Evolutionary conservation across 371 early-diverging fungal genomes (phyloP).

Genomic region (Chytridium lagenaria): DNA sequence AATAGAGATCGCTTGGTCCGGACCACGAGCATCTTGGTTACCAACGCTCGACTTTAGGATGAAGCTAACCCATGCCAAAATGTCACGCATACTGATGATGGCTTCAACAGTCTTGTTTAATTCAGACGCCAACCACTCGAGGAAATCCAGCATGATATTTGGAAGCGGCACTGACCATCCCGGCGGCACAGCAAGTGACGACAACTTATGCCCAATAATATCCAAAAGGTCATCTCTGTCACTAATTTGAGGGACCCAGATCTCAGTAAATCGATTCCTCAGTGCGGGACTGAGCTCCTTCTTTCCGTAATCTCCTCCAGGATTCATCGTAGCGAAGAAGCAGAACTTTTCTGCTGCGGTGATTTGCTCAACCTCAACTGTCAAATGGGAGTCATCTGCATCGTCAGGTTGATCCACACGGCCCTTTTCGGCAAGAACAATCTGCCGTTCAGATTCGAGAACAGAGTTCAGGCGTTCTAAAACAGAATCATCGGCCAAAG

Average conservation of each 20-base stretch:
- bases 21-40: background rate
- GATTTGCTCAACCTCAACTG: slow-evolving; percentile 67
- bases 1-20: slow-evolving; percentile 48
- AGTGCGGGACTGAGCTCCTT: slow-evolving; percentile 99
- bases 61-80: slow-evolving; percentile 92
- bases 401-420: slow-evolving; percentile 13
- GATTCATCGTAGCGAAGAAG: slow-evolving; percentile 99
- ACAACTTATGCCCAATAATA: slow-evolving; percentile 70
- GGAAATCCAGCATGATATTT: slow-evolving; percentile 57
- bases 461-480: slow-evolving; percentile 99
- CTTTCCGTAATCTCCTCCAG: slow-evolving; percentile 99
- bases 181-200: slow-evolving; percentile 18
- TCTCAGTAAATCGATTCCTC: slow-evolving; percentile 99
- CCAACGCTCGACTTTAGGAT: slow-evolving; percentile 43
- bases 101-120: slow-evolving; percentile 37
- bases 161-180: background rate
- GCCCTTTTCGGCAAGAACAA: slow-evolving; percentile 95
- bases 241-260: slow-evolving; percentile 93
- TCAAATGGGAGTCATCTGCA: background rate
- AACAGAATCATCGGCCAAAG: slow-evolving; percentile 99
- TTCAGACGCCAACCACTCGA: slow-evolving; percentile 63
- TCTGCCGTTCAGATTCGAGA: slow-evolving; percentile 88
- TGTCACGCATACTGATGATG: slow-evolving; percentile 85
- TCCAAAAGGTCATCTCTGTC: slow-evolving; percentile 77
- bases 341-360: slow-evolving; percentile 79